These are phyloP conservation scores for Russula sp. DNA, from an alignment of 768 basidiomycete species.

Conservation along the genomic window DNA sequence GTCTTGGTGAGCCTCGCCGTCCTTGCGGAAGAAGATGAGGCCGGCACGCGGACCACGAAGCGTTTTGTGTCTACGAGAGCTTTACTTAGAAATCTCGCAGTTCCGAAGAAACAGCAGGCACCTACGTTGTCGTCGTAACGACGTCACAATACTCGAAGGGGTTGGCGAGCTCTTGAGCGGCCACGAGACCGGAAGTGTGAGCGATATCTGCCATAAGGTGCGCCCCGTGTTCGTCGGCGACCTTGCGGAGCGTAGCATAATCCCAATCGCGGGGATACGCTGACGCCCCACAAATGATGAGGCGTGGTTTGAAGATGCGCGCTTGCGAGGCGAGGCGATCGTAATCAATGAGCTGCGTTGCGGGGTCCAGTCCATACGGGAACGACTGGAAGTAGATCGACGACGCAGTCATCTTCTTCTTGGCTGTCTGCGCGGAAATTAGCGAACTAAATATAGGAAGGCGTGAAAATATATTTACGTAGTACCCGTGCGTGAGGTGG, in stretches of 20 bases:
- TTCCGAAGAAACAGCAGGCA: constrained; percentile 6
- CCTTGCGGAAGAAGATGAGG: constrained; percentile 97
- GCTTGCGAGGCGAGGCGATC: constrained; percentile 73
- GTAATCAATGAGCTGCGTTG: constrained; percentile 90
- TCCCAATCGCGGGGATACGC: constrained; percentile 99
- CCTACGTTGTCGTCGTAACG: constrained; percentile 93
- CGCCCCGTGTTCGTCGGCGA: constrained; percentile 81
- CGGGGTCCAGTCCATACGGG: constrained; percentile 80
- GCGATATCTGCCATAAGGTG: constrained; percentile 97
- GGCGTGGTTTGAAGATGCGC: constrained; percentile 89
- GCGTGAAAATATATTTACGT: constrained; percentile 45
- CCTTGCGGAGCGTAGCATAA: constrained; percentile 75
- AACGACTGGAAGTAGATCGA: constrained; percentile 99
- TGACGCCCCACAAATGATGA: constrained; percentile 96
- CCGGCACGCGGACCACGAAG: constrained; percentile 97
- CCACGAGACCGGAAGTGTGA: constrained; percentile 93
- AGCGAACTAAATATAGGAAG: constrained; percentile 4
- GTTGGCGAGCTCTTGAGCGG: constrained; percentile 81
- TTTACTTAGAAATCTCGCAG: not conserved
- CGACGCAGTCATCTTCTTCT: constrained; percentile 99
- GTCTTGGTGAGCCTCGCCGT: constrained; percentile 71
- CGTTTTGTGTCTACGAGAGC: constrained; percentile 76
- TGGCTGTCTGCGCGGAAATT: constrained; percentile 63
- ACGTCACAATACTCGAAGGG: constrained; percentile 97
- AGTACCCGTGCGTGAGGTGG: constrained; percentile 96